phyloP scores from a whole-genome alignment of 495 filamentous ascomycete species.

The Podospora sp. region DNA sequence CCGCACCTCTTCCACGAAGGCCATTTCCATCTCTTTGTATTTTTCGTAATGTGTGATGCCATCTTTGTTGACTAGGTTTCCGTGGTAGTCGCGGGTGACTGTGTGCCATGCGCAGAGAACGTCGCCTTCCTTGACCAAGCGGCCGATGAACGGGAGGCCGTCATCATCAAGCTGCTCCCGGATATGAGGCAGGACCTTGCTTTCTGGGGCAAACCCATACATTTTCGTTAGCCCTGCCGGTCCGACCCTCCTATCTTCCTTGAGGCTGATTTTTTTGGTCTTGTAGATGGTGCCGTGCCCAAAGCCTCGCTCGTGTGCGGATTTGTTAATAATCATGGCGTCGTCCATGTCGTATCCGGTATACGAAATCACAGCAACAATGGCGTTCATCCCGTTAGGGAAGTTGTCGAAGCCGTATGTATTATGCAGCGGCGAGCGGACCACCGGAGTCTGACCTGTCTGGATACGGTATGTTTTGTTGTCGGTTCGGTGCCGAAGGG shows the following conservation, averaged over 20 bases:
- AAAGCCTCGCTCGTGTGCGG: slow-evolving; percentile 95
- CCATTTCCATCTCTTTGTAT: slow-evolving; percentile 88
- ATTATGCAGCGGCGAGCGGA: slow-evolving; percentile 88
- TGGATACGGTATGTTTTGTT: slow-evolving; percentile 96
- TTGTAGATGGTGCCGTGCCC: slow-evolving; percentile 97
- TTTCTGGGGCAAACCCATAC: slow-evolving; percentile 82
- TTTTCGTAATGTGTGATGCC: slow-evolving; percentile 79
- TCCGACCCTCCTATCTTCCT: slow-evolving; percentile 65
- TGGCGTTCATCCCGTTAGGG: slow-evolving; percentile 94
- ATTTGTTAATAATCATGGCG: slow-evolving; percentile 99
- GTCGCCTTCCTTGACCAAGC: slow-evolving; percentile 74
- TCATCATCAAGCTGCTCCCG: slow-evolving; percentile 77
- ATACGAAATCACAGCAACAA: slow-evolving; percentile 98
- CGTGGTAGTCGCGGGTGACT: slow-evolving; percentile 75
- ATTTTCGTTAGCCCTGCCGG: slow-evolving; percentile 65
- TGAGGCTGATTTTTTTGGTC: slow-evolving; percentile 82
- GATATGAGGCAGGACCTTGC: slow-evolving; percentile 62
- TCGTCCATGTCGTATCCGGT: slow-evolving; percentile 99
- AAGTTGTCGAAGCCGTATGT: slow-evolving; percentile 98
- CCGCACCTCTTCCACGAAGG: slow-evolving; percentile 90
- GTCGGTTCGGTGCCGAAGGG: slow-evolving; percentile 84
- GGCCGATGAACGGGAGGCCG: slow-evolving; percentile 79
- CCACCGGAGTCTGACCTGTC: slow-evolving; percentile 93
- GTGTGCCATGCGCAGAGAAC: slow-evolving; percentile 85
- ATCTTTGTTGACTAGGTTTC: slow-evolving; percentile 77